These are phyloP conservation scores for Chimonanthus praecox DNA, from an alignment of 164 flowering plant genomes.

Conservation along the genomic window DNA sequence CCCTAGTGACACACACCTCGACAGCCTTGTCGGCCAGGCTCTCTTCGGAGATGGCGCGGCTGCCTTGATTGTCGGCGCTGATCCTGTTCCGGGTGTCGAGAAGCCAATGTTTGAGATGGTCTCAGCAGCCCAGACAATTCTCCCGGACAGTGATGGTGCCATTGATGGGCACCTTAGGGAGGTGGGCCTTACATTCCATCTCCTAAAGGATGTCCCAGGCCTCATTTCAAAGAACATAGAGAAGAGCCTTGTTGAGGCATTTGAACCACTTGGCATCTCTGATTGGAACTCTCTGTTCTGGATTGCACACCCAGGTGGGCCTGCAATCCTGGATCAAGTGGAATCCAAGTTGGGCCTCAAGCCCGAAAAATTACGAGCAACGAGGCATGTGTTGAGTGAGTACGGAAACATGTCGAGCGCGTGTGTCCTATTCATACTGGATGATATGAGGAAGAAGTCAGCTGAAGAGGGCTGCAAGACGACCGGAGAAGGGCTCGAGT, in stretches of 20 bases:
- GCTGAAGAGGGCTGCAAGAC: slow-evolving; percentile 5
- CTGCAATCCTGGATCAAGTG: slow-evolving; percentile 34
- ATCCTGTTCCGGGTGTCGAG: slow-evolving; percentile 25
- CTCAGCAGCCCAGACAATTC: slow-evolving; percentile 32
- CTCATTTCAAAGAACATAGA: slow-evolving; percentile 36
- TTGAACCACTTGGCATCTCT: slow-evolving; percentile 35
- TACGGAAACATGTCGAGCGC: slow-evolving; percentile 22
- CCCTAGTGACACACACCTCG: slow-evolving; percentile 29
- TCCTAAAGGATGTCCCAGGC: slow-evolving; percentile 35
- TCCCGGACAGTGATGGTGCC: slow-evolving; percentile 36
- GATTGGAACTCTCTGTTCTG: slow-evolving; percentile 43
- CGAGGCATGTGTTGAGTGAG: slow-evolving; percentile 30
- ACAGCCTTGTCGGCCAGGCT: slow-evolving; percentile 41
- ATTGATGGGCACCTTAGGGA: slow-evolving; percentile 34
- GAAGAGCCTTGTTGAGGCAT: slow-evolving; percentile 30
- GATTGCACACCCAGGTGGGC: slow-evolving; percentile 41
- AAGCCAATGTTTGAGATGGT: slow-evolving; percentile 34
- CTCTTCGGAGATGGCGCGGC: slow-evolving; percentile 49
- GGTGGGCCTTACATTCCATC: slow-evolving; percentile 37
- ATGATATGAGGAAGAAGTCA: slow-evolving; percentile 19
- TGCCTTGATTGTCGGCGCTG: slow-evolving; percentile 36
- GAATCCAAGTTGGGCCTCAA: slow-evolving; percentile 27
- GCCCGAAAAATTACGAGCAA: slow-evolving; percentile 29
- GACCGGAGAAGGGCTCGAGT: slow-evolving; percentile 20
- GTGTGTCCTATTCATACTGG: slow-evolving; percentile 16